These are phyloP conservation scores for Sarocladium strictum DNA, from an alignment of 2,329 filamentous ascomycete species.

Conservation along the genomic window DNA sequence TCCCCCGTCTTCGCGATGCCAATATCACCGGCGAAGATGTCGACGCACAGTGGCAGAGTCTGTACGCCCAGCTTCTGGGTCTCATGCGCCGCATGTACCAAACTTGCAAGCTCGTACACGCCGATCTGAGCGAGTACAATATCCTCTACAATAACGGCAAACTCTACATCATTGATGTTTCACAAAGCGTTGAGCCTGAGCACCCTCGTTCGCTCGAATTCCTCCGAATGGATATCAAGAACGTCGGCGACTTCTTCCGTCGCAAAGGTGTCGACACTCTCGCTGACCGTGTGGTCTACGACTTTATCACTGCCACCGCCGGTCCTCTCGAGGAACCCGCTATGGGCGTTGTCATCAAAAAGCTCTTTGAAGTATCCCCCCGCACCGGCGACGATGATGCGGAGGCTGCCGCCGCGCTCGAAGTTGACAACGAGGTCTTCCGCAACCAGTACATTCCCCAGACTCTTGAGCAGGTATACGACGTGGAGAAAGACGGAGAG, in stretches of 20 bases:
- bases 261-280: slow-evolving; percentile 78
- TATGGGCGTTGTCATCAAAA: slow-evolving; percentile 58
- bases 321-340: slow-evolving; percentile 55
- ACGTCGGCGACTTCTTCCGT: slow-evolving; percentile 87
- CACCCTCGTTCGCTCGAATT: slow-evolving; percentile 92
- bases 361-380: slow-evolving; percentile 55
- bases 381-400: slow-evolving; percentile 41
- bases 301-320: slow-evolving; percentile 66
- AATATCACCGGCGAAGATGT: slow-evolving; percentile 62
- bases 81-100: slow-evolving; percentile 95
- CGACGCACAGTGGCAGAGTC: slow-evolving; percentile 64
- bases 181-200: slow-evolving; percentile 94
- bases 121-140: slow-evolving; percentile 97
- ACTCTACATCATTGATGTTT: slow-evolving; percentile 95
- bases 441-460: slow-evolving; percentile 95
- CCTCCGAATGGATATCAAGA: slow-evolving; percentile 97
- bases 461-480: slow-evolving; percentile 91
- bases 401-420: slow-evolving; percentile 51
- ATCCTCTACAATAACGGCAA: slow-evolving; percentile 78
- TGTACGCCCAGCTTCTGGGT: slow-evolving; percentile 79
- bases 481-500: slow-evolving; percentile 85
- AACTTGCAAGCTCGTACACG: slow-evolving; percentile 84
- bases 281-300: slow-evolving; percentile 72
- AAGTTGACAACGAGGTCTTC: slow-evolving; percentile 88
- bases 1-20: slow-evolving; percentile 85